Conservation (phyloP, 1,284 basidiomycete genomes). For the Boletus holoroseus region DNA sequence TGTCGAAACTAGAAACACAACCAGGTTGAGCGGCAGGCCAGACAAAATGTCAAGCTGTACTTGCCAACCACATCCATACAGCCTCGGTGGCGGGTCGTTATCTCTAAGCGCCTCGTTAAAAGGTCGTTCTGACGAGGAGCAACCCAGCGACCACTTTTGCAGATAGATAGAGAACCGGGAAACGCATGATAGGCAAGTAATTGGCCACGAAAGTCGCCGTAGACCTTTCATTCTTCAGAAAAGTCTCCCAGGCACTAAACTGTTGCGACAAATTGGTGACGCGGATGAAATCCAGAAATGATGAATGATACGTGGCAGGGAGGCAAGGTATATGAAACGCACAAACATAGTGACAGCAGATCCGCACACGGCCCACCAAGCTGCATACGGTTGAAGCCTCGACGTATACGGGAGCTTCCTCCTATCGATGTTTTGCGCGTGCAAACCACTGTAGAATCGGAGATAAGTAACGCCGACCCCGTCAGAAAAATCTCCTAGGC, state of each 20-base stretch:
- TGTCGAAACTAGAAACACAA: too few relatives aligned
- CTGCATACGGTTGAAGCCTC: slow-evolving; percentile 43
- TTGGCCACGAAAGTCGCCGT: slow-evolving; percentile 39
- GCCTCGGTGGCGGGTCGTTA: too few relatives aligned
- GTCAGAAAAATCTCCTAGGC: slow-evolving; percentile 41
- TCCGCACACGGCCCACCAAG: slow-evolving; percentile 41
- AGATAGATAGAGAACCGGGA: slow-evolving; percentile 48
- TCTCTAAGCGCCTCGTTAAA: too few relatives aligned
- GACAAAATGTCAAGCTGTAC: too few relatives aligned
- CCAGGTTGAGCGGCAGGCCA: too few relatives aligned
- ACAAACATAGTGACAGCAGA: slow-evolving; percentile 43
- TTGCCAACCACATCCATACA: too few relatives aligned
- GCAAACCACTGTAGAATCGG: slow-evolving; percentile 54
- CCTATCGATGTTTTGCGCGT: slow-evolving; percentile 50
- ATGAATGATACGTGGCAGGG: neutral
- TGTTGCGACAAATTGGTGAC: slow-evolving; percentile 3
- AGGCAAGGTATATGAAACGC: slow-evolving; percentile 25
- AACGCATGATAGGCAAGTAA: slow-evolving; percentile 55
- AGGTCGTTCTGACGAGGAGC: slow-evolving; percentile 30
- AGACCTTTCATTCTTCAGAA: slow-evolving; percentile 37
- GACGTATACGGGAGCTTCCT: slow-evolving; percentile 45
- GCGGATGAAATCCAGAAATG: neutral
- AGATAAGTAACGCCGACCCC: slow-evolving; percentile 57
- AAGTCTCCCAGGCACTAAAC: slow-evolving; percentile 41
- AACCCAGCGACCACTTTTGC: slow-evolving; percentile 39